Conservation (phyloP, 176 grass and related monocot species). For the Tuctoria greenei region DNA sequence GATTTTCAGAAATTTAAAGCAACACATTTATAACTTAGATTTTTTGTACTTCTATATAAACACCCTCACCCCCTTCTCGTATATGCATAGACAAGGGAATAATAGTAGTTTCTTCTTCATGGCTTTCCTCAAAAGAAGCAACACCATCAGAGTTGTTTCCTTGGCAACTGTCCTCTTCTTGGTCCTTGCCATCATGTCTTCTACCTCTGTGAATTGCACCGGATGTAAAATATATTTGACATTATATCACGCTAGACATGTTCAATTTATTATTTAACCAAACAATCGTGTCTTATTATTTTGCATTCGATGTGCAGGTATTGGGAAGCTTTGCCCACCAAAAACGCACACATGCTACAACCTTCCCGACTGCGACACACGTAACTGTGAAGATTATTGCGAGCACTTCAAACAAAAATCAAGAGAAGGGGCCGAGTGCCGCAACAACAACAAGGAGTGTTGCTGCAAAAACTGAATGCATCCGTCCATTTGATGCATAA, state of each 20-base stretch:
- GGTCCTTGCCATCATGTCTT: background rate
- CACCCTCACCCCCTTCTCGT: background rate
- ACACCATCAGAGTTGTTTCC: background rate
- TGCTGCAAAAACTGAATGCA: background rate
- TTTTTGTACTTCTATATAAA: background rate
- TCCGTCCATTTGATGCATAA: no score
- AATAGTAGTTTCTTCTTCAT: background rate
- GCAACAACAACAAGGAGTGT: background rate
- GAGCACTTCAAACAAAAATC: background rate
- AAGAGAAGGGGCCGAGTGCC: background rate
- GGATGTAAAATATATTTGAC: background rate
- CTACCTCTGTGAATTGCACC: background rate
- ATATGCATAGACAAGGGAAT: background rate
- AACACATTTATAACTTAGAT: background rate
- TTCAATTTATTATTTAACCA: no score
- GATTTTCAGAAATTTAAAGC: background rate
- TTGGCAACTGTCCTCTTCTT: background rate
- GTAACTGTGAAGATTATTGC: background rate
- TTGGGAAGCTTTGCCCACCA: background rate
- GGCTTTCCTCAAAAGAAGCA: background rate
- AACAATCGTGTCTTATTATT: background rate
- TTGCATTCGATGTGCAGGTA: background rate
- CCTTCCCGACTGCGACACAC: background rate
- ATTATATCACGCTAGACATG: no score
- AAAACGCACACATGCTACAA: background rate